Percentiles rank a stretch among this genome's conserved stretches.
These are phyloP conservation scores for Yamadazyma conglobata DNA, from an alignment of 1,139 yeast genomes.

Conservation along the genomic window DNA sequence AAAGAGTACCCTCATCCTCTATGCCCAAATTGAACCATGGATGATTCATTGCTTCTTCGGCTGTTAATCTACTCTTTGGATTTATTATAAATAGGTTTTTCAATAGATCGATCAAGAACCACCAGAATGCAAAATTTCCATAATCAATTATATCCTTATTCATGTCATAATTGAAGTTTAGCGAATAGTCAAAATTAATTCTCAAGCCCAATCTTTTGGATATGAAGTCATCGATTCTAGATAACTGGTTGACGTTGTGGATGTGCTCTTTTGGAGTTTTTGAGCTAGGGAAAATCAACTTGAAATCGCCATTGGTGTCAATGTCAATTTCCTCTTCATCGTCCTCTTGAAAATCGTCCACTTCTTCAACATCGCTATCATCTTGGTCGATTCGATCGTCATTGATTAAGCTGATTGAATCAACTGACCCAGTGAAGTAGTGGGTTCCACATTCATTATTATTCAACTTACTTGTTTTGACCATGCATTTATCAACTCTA, in stretches of 20 bases:
- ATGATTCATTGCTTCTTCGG: conserved; percentile 68
- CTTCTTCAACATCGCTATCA: conserved; percentile 21
- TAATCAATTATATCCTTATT: conserved; percentile 40
- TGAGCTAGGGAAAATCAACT: conserved; percentile 32
- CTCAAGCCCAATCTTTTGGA: conserved; percentile 38
- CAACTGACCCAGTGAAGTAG: conserved; percentile 27
- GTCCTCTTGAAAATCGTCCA: conserved; percentile 15
- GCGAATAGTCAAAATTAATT: conserved; percentile 38
- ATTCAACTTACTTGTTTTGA: conserved; percentile 30
- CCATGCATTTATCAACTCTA: conserved; percentile 36
- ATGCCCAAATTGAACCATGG: conserved; percentile 77
- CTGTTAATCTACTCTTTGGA: conserved; percentile 61
- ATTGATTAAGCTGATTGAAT: background rate
- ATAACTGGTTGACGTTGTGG: conserved; percentile 50
- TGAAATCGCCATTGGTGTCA: conserved; percentile 20
- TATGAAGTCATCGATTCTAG: conserved; percentile 49
- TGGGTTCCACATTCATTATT: conserved; percentile 44
- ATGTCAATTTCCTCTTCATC: conserved; percentile 23
- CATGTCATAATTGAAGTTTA: conserved; percentile 39
- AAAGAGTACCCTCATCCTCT: conserved; percentile 68
- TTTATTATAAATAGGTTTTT: conserved; percentile 59
- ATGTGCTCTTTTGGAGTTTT: conserved; percentile 47
- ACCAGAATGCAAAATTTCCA: conserved; percentile 71
- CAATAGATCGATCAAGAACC: conserved; percentile 65
- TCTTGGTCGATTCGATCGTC: conserved; percentile 9